Conservation (phyloP, 2,329 filamentous ascomycete genomes). For the Lachnellula hyalina region DNA sequence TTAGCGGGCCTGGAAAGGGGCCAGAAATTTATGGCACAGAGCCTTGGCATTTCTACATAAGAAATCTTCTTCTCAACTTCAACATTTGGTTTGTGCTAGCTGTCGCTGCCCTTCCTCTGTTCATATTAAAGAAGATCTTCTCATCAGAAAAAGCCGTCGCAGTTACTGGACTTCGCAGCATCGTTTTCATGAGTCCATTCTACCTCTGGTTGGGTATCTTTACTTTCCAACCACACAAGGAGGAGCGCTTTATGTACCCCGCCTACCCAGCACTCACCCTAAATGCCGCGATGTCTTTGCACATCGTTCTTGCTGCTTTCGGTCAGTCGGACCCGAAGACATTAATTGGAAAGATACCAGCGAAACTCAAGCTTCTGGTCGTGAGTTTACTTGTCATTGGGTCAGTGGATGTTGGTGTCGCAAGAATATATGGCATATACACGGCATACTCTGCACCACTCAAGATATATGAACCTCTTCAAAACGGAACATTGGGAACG, state of each 20-base stretch:
- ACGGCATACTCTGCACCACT: slow-evolving; percentile 80
- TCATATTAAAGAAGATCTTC: slow-evolving; percentile 65
- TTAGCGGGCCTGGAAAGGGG: slow-evolving; percentile 69
- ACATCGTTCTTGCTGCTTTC: slow-evolving; percentile 71
- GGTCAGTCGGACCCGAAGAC: slow-evolving; percentile 65
- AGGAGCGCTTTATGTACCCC: slow-evolving; percentile 98
- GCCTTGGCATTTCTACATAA: slow-evolving; percentile 94
- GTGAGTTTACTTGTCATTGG: slow-evolving; percentile 57
- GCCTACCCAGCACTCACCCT: slow-evolving; percentile 86
- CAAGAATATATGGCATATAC: slow-evolving; percentile 71
- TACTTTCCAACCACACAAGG: slow-evolving; percentile 89
- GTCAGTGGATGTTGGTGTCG: slow-evolving; percentile 60
- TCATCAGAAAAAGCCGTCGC: slow-evolving; percentile 51
- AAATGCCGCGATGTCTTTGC: slow-evolving; percentile 79
- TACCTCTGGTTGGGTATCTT: slow-evolving; percentile 95
- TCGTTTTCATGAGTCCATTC: slow-evolving; percentile 78
- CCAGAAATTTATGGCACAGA: slow-evolving; percentile 94
- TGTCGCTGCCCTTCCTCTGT: slow-evolving; percentile 66
- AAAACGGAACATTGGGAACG: slow-evolving; percentile 46
- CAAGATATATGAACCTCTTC: slow-evolving; percentile 62
- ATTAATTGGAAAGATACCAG: slow-evolving; percentile 65
- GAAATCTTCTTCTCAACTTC: slow-evolving; percentile 89
- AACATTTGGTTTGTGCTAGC: slow-evolving; percentile 89
- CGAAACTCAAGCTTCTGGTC: slow-evolving; percentile 63
- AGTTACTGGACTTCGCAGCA: slow-evolving; percentile 65